Base-by-base conservation (phyloP, 2,329 filamentous ascomycete genomes). In the Aspergillus spinulosporus region DNA sequence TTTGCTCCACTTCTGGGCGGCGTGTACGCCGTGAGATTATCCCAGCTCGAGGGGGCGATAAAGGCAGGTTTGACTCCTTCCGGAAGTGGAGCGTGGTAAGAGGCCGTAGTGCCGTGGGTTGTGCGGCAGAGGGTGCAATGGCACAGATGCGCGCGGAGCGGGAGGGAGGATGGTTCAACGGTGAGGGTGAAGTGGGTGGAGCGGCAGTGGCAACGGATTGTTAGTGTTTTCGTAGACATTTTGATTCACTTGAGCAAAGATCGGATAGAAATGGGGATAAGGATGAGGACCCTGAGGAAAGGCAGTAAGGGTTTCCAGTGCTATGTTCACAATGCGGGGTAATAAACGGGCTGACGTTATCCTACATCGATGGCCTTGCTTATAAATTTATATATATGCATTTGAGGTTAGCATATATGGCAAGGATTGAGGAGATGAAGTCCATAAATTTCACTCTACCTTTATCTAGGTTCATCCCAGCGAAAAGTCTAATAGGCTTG, bases 71-170 rank as follows among this genome's bases (percentile, higher is more conserved):
- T 44, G 12, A 68, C 31, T 0, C 54, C 61, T 2, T 42, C 9
- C 1, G 68, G 65, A 5, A 70, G 54, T 2, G 56, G 48, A 5
- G 66, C 54, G 40, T 70, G 68, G 53, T 69, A 67, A 14, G 51
- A 60, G 46, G 61, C 67, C 3, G 56, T 50, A 45, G 72, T 65
- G 28, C 77, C 77, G 31, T 74, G 73, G 21, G 67, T 72, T 55
- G 69, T 71, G 26, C 76, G 72, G 55, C 76, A 80, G 36, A 75
- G 68, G 52, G 65, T 67, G 65, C 78, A 80, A 61, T 78, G 73
- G 65, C 78, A 80, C 45, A 79, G 68, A 58, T 74, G 70, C 8
- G 68, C 64, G 43, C 66, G 64, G 4, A 80, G 59, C 1, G 77
- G 78, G 3, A 79, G 68, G 4, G 56, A 59, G 2, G 52, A 1